phyloP scores from a whole-genome alignment of 345 rosid genomes.

The Salix purpurea region DNA sequence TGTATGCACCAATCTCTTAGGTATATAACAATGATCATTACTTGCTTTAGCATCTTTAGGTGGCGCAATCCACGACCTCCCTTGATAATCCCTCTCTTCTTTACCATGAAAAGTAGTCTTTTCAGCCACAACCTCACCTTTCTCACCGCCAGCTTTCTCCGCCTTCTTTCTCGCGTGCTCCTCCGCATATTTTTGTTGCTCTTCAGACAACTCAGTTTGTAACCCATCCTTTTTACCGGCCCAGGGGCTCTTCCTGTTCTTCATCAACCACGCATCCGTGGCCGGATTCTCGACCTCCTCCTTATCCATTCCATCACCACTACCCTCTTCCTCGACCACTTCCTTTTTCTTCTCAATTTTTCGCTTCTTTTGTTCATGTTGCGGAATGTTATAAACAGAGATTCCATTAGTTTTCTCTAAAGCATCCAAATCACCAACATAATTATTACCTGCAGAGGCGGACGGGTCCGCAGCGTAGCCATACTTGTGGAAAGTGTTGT shows the following conservation, averaged over 20 bases:
- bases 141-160: conserved; percentile 66
- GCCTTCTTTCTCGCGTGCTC: conserved; percentile 92
- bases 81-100: conserved; percentile 93
- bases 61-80: conserved; percentile 90
- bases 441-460: conserved; percentile 45
- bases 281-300: conserved; percentile 76
- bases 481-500: conserved; percentile 78
- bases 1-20: conserved; percentile 23
- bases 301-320: conserved; percentile 23
- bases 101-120: conserved; percentile 94
- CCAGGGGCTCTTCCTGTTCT: conserved; percentile 93
- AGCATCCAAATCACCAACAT: conserved; percentile 74
- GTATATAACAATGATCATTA: conserved; percentile 75
- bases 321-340: conserved; percentile 35
- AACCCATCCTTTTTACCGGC: conserved; percentile 85
- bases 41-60: conserved; percentile 91
- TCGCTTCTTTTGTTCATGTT: conserved; percentile 76
- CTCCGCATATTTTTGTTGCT: conserved; percentile 95
- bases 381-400: conserved; percentile 78
- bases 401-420: conserved; percentile 54
- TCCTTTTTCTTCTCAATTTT: conserved; percentile 59
- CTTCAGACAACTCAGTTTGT: conserved; percentile 79
- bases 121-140: conserved; percentile 75
- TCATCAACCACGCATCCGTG: conserved; percentile 67
- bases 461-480: conserved; percentile 93